Evolutionary conservation across 2,329 filamentous ascomycete genomes (phyloP), one percentile per base, ranked within the genome.

Genomic region (Pseudofabraea citricarpa): DNA sequence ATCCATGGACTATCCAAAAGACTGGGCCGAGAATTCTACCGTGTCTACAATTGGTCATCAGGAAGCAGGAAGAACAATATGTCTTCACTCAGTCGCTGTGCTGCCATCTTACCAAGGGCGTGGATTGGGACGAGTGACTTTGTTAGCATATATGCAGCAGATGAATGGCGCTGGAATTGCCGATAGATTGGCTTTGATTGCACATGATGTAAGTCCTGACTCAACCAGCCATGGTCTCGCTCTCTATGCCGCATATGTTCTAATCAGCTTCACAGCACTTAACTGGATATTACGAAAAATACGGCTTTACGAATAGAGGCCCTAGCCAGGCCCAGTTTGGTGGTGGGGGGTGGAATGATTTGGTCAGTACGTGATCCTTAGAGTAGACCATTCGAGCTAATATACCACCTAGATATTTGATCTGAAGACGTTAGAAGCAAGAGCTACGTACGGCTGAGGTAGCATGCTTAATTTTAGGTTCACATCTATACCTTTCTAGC

Each of bases 1-100:
- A 6, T 81, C 87, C 51, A 95, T 95, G 87, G 76, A 73, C 18
- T 73, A 83, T 32, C 88, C 89, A 1, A 63, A 69, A 29, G 75
- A 85, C 59, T 91, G 85, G 83, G 69, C 71, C 7, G 58, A 64
- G 38, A 66, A 65, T 43, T 61, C 60, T 41, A 64, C 69, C 41
- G 61, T 65, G 36, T 69, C 74, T 26, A 59, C 63, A 2, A 58
- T 80, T 8, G 88, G 88, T 23, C 87, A 95, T 63, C 78, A 85
- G 54, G 79, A 88, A 46, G 69, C 71, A 13, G 89, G 89, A 29
- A 68, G 80, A 33, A 94, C 87, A 0, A 74, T 95, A 43, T 87
- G 81, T 43, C 68, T 95, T 39, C 90, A 96, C 65, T 91, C 87
- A 0, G 73, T 96, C 5, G 87, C 86, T 15, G 83, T 95, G 5